Percentiles rank a stretch among this genome's conserved stretches.
phyloP scores from a whole-genome alignment of 2,329 filamentous ascomycete genomes.

The Cordyceps cateniannulata region DNA sequence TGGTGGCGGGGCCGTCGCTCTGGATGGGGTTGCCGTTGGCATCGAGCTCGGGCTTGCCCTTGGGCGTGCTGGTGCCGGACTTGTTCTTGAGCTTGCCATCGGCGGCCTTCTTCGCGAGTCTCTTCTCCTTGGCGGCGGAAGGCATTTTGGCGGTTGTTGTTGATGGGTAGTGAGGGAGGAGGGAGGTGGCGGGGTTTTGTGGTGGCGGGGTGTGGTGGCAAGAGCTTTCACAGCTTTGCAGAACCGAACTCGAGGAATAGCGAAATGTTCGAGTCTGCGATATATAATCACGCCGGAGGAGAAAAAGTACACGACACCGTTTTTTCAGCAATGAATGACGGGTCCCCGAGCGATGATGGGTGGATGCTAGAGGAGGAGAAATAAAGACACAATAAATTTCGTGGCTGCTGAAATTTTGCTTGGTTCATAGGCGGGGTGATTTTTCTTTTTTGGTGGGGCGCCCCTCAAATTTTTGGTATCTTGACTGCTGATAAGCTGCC shows the following conservation, averaged over 20 bases:
- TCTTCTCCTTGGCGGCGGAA: constrained; percentile 65
- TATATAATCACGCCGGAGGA: background rate
- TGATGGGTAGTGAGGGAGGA: constrained; percentile 7
- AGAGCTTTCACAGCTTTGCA: background rate
- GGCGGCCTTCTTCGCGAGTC: constrained; percentile 64
- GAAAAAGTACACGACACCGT: background rate
- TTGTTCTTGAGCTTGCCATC: constrained; percentile 69
- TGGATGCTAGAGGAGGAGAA: constrained; percentile 10
- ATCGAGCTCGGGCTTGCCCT: constrained; percentile 65
- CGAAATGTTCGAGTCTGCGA: constrained; percentile 5
- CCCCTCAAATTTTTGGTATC: constrained; percentile 23
- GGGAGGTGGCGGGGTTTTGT: constrained; percentile 12
- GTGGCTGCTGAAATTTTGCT: constrained; percentile 12
- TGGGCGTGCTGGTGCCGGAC: constrained; percentile 59
- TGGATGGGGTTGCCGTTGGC: constrained; percentile 50
- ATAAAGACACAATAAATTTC: constrained; percentile 1
- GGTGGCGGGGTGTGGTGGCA: background rate
- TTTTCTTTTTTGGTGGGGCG: constrained; percentile 33
- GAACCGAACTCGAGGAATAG: constrained; percentile 2
- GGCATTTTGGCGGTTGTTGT: constrained; percentile 46
- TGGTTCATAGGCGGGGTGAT: constrained; percentile 31
- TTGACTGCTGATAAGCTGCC: constrained; percentile 7
- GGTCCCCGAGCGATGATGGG: constrained; percentile 14
- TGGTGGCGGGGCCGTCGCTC: constrained; percentile 60
- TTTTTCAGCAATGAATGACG: constrained; percentile 6